phyloP scores from a whole-genome alignment of 1,284 basidiomycete species.

The Ceratobasidium papillatum region DNA sequence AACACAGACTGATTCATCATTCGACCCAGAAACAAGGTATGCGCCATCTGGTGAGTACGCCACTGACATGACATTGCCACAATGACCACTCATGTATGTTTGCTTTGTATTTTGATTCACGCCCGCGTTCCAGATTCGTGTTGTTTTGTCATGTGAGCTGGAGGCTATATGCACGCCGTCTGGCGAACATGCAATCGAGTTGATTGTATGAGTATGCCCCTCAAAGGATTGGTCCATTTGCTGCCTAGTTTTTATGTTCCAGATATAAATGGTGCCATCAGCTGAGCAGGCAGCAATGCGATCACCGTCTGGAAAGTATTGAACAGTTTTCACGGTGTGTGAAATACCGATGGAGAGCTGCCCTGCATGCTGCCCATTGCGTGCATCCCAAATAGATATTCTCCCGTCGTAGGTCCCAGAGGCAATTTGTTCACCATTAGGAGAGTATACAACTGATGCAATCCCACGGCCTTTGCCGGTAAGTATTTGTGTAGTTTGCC shows the following conservation, averaged over 20 bases:
- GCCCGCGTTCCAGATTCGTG: neutral
- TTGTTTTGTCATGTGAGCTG: neutral
- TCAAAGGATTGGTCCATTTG: neutral
- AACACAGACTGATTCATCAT: neutral
- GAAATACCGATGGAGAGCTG: neutral
- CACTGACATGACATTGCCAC: neutral
- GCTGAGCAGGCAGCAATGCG: conserved; percentile 18
- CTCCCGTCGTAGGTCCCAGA: neutral
- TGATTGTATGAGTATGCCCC: neutral
- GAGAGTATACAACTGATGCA: neutral
- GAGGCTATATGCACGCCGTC: neutral
- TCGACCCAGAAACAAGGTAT: neutral
- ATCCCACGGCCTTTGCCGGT: neutral
- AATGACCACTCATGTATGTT: neutral
- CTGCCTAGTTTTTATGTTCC: conserved; percentile 1
- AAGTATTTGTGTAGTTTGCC: too few species aligned
- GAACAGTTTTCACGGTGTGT: neutral
- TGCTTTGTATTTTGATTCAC: neutral
- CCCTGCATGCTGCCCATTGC: neutral
- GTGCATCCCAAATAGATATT: neutral
- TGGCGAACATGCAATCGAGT: neutral
- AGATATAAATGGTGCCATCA: conserved; percentile 18
- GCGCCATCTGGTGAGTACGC: neutral
- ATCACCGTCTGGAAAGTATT: conserved; percentile 5
- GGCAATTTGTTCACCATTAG: neutral